Evolutionary conservation across 2,329 filamentous ascomycete species (phyloP).

Genomic region (Epichloe festucae): DNA sequence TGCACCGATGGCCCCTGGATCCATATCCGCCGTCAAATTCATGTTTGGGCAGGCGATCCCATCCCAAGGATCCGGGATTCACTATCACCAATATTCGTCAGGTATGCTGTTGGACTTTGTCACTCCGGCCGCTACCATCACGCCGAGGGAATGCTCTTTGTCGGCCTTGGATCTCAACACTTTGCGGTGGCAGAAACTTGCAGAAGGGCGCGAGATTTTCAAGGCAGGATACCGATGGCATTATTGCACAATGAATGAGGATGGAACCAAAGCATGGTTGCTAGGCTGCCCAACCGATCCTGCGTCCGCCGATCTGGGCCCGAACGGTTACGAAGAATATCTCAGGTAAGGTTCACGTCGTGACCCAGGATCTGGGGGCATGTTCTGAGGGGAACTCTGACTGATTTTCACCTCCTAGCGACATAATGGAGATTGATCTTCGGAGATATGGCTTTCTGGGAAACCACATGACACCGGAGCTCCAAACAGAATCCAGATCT

Average conservation of each 20-base stretch:
- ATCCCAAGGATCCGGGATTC: conserved; percentile 77
- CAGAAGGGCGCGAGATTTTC: conserved; percentile 89
- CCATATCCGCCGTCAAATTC: conserved; percentile 84
- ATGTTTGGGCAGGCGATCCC: conserved; percentile 70
- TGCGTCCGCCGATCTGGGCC: conserved; percentile 49
- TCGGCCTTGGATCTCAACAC: conserved; percentile 79
- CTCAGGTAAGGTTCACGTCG: conserved; percentile 38
- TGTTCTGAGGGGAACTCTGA: not conserved
- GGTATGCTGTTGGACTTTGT: conserved; percentile 89
- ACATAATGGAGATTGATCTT: conserved; percentile 88
- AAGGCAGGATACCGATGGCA: conserved; percentile 90
- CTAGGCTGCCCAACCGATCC: conserved; percentile 79
- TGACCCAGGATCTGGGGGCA: not conserved
- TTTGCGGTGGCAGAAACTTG: conserved; percentile 86
- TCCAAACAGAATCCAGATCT: conserved; percentile 35
- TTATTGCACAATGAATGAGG: conserved; percentile 91
- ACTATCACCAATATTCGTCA: conserved; percentile 92
- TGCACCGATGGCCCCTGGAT: conserved; percentile 72
- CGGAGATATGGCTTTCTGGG: conserved; percentile 83
- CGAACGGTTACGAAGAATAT: conserved; percentile 73
- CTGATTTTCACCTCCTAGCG: conserved; percentile 29
- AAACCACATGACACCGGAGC: conserved; percentile 52
- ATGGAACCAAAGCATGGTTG: conserved; percentile 92
- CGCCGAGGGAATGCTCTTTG: conserved; percentile 75
- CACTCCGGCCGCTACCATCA: conserved; percentile 79